Conservation (phyloP, 2,329 filamentous ascomycete species). For the Colletotrichum shisoi region DNA sequence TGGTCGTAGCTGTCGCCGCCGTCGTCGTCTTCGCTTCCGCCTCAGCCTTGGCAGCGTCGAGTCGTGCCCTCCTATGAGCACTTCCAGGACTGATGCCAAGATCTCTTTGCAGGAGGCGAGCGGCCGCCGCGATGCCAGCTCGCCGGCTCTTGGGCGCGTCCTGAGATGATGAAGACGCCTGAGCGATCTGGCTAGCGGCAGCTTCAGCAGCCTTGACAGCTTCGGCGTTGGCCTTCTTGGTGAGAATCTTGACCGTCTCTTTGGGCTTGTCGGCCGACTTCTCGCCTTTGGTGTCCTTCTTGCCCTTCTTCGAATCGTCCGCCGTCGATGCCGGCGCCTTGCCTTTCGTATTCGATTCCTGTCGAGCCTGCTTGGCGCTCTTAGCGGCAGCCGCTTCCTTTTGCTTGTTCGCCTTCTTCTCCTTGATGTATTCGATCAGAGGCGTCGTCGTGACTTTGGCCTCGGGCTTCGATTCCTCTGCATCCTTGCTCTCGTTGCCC, state of each 20-base stretch:
- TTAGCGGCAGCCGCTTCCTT: conserved; percentile 66
- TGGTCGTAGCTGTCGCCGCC: conserved; percentile 43
- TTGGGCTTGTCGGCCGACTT: conserved; percentile 61
- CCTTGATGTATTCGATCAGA: conserved; percentile 85
- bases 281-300: conserved; percentile 65
- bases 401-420: conserved; percentile 83
- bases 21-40: conserved; percentile 52
- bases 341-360: conserved; percentile 62
- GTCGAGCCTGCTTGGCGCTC: conserved; percentile 63
- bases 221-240: conserved; percentile 64
- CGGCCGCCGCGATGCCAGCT: conserved; percentile 69
- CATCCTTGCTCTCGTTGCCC: conserved; percentile 53
- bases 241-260: conserved; percentile 70
- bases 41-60: conserved; percentile 66
- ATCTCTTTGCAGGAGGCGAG: conserved; percentile 71
- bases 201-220: conserved; percentile 57
- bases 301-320: conserved; percentile 63
- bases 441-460: conserved; percentile 81
- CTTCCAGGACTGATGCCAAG: conserved; percentile 70
- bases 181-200: conserved; percentile 51
- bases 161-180: conserved; percentile 47
- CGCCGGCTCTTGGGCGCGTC: conserved; percentile 63
- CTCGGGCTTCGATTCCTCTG: conserved; percentile 61
- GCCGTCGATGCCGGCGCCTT: conserved; percentile 48
- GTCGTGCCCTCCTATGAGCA: conserved; percentile 67